Evolutionary conservation across 2,329 filamentous ascomycete genomes (phyloP).

Genomic region (Aspergillus sp.): DNA sequence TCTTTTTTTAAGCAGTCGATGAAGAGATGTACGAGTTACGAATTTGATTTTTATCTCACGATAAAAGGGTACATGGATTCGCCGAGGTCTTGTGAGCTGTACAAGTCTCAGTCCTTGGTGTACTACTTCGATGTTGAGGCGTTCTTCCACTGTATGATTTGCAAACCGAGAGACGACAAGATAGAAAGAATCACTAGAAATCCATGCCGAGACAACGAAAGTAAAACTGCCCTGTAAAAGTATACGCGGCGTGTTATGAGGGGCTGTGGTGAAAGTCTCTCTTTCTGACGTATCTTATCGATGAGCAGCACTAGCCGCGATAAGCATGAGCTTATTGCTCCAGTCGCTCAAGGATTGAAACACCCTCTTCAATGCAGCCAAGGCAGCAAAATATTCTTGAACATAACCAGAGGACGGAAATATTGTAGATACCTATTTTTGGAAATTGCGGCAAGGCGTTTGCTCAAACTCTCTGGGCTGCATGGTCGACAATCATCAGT

Average conservation of each 20-base stretch:
- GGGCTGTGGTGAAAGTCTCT: not conserved
- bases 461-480: not conserved
- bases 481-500: not conserved
- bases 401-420: not conserved
- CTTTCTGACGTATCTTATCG: not conserved
- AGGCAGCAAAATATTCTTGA: not conserved
- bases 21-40: slow-evolving; percentile 21
- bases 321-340: not conserved
- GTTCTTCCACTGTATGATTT: not conserved
- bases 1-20: not conserved
- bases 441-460: not conserved
- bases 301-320: not conserved
- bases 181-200: not conserved
- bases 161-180: not conserved
- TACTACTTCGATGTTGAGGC: not conserved
- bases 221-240: not conserved
- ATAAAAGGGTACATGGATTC: not conserved
- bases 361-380: not conserved
- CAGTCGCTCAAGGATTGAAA: not conserved
- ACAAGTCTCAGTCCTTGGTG: not conserved
- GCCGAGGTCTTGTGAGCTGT: not conserved
- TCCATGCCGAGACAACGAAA: not conserved
- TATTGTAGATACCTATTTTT: not conserved
- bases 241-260: not conserved
- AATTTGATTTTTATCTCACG: slow-evolving; percentile 10